These are phyloP conservation scores for Nemania abortiva DNA, from an alignment of 2,329 filamentous ascomycete species.

Conservation along the genomic window DNA sequence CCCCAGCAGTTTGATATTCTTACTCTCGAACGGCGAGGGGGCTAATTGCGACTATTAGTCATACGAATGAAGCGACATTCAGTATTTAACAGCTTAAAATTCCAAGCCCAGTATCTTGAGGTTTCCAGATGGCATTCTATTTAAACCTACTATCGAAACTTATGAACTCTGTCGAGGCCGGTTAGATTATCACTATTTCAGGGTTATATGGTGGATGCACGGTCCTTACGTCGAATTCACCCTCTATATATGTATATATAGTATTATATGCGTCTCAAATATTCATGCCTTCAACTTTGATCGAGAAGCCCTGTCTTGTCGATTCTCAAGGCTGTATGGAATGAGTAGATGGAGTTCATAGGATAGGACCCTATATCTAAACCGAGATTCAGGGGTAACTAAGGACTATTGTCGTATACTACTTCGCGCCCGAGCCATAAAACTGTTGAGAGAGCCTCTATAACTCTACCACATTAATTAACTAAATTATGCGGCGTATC, in stretches of 20 bases:
- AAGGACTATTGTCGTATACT: not conserved
- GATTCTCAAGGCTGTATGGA: not conserved
- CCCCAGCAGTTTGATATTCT: not conserved
- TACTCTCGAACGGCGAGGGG: not conserved
- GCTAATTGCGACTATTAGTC: not conserved
- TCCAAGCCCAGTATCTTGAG: not conserved
- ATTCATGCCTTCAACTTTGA: not conserved
- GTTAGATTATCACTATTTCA: not conserved
- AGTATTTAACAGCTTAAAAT: not conserved
- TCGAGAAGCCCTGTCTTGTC: not conserved
- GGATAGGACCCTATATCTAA: not conserved
- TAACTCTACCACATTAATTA: not conserved
- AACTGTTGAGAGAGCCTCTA: not conserved
- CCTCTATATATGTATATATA: not conserved
- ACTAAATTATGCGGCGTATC: not conserved
- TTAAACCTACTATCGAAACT: not conserved
- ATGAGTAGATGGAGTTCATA: not conserved
- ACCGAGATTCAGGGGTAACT: not conserved
- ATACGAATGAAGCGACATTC: not conserved
- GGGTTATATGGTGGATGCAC: not conserved
- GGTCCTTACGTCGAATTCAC: too few relatives aligned
- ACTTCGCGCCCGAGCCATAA: not conserved
- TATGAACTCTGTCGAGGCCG: not conserved
- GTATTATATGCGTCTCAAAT: not conserved
- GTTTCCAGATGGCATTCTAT: not conserved